Evolutionary conservation across 163 green algal species (phyloP).

Genomic region (Chlamydomonas reinhardtii): DNA sequence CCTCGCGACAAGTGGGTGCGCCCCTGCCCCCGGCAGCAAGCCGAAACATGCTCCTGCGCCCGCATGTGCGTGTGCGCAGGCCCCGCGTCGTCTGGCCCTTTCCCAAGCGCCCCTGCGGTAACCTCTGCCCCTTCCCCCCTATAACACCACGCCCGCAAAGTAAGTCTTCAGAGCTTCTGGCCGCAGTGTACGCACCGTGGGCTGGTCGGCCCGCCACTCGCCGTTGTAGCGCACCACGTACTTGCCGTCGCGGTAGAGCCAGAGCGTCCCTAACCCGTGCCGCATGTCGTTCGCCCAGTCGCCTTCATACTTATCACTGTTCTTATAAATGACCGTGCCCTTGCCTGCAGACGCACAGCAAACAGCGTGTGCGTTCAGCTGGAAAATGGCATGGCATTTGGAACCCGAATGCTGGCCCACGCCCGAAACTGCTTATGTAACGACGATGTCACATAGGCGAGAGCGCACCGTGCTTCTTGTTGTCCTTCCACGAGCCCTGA

Average conservation of each 20-base stretch:
- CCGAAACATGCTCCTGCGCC: too few species aligned
- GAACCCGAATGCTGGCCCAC: neutral
- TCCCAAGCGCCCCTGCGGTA: too few species aligned
- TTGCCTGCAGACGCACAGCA: constrained; percentile 41
- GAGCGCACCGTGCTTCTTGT: constrained; percentile 73
- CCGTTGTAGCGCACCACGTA: constrained; percentile 80
- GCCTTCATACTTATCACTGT: constrained; percentile 84
- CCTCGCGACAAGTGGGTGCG: too few species aligned
- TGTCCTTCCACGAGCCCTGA: constrained; percentile 72
- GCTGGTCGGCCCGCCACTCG: constrained; percentile 73
- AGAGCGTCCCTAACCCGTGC: constrained; percentile 79
- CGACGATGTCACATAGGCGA: too few species aligned
- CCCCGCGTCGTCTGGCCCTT: too few species aligned
- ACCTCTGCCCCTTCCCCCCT: too few species aligned
- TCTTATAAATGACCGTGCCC: constrained; percentile 75
- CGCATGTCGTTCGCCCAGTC: constrained; percentile 75
- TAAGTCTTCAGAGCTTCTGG: neutral
- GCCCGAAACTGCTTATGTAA: neutral
- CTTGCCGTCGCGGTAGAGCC: constrained; percentile 71
- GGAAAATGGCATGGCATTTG: neutral
- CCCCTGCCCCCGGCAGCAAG: too few species aligned
- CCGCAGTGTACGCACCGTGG: constrained; percentile 40
- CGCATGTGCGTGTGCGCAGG: too few species aligned
- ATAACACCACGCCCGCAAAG: too few species aligned
- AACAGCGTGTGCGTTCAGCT: too few species aligned